A percentile compares a stretch with the other conserved stretches of the same genome.
These are phyloP conservation scores for Boletus tylopilopsis DNA, from an alignment of 768 basidiomycete genomes.

Conservation along the genomic window DNA sequence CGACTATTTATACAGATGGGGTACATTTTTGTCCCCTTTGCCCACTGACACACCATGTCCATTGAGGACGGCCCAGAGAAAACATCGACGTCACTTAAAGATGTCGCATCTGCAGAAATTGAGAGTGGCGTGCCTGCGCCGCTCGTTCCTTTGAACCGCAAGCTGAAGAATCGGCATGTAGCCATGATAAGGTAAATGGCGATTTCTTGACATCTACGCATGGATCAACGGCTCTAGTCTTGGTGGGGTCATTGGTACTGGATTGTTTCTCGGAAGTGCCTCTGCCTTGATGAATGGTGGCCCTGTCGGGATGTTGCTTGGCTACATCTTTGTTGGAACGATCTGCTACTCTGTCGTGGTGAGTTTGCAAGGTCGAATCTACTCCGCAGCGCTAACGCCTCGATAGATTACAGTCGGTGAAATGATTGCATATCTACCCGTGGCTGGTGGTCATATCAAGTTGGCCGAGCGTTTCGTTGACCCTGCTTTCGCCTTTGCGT, in stretches of 20 bases:
- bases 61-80: not conserved
- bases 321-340: slow-evolving; percentile 33
- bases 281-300: slow-evolving; percentile 33
- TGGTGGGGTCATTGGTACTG: slow-evolving; percentile 39
- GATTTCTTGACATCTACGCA: not conserved
- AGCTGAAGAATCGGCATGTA: slow-evolving; percentile 26
- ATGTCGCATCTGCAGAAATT: not conserved
- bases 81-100: not conserved
- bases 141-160: slow-evolving; percentile 9
- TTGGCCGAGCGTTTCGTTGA: slow-evolving; percentile 44
- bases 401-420: slow-evolving; percentile 32
- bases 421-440: slow-evolving; percentile 42
- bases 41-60: not conserved
- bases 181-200: slow-evolving; percentile 26
- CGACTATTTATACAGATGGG: not conserved
- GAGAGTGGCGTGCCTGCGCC: not conserved
- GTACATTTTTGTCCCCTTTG: not conserved
- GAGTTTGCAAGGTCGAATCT: not conserved
- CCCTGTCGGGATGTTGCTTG: slow-evolving; percentile 41
- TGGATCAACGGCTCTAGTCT: slow-evolving; percentile 3
- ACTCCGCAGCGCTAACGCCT: too few species aligned
- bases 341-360: slow-evolving; percentile 35
- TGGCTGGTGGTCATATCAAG: slow-evolving; percentile 42
- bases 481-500: slow-evolving; percentile 37
- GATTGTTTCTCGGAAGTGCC: slow-evolving; percentile 28